Evolutionary conservation across 1,284 basidiomycete genomes (phyloP).

Genomic region (Leccinum pachyderme): DNA sequence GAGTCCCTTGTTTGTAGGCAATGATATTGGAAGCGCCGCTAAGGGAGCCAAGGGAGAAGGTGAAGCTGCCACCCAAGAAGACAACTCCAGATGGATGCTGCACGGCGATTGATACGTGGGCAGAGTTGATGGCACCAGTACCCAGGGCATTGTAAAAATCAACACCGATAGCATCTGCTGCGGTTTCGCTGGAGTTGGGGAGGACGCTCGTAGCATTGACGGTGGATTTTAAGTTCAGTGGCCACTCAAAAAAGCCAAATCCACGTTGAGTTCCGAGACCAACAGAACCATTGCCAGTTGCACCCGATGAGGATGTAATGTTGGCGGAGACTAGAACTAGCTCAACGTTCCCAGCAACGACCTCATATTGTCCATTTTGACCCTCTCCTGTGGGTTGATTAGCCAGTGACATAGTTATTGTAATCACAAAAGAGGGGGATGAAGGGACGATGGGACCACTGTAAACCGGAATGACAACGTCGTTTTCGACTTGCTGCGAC

Average conservation of each 20-base stretch:
- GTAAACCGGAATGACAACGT: slow-evolving; percentile 69
- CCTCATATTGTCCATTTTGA: slow-evolving; percentile 63
- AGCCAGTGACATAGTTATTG: slow-evolving; percentile 69
- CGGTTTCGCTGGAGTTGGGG: slow-evolving; percentile 72
- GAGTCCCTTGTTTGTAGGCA: slow-evolving; percentile 59
- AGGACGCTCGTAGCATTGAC: slow-evolving; percentile 59
- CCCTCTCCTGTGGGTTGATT: slow-evolving; percentile 59
- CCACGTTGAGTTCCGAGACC: slow-evolving; percentile 39
- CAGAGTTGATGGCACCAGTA: slow-evolving; percentile 35
- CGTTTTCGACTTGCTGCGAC: slow-evolving; percentile 71
- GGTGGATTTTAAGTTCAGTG: slow-evolving; percentile 42
- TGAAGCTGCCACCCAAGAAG: slow-evolving; percentile 81
- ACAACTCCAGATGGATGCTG: slow-evolving; percentile 63
- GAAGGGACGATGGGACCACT: slow-evolving; percentile 79
- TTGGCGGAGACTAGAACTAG: slow-evolving; percentile 68
- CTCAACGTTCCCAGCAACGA: slow-evolving; percentile 82
- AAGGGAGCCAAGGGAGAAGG: slow-evolving; percentile 54
- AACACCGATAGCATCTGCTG: slow-evolving; percentile 63
- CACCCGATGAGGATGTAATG: slow-evolving; percentile 35
- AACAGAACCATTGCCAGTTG: slow-evolving; percentile 31
- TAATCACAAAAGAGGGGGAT: slow-evolving; percentile 69
- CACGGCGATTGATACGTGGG: slow-evolving; percentile 54
- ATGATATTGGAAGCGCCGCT: slow-evolving; percentile 71
- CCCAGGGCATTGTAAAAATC: slow-evolving; percentile 57
- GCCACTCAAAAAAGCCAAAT: slow-evolving; percentile 84